phyloP scores from a whole-genome alignment of 805 yeast species.

The Nakazawaea molendinolei region DNA sequence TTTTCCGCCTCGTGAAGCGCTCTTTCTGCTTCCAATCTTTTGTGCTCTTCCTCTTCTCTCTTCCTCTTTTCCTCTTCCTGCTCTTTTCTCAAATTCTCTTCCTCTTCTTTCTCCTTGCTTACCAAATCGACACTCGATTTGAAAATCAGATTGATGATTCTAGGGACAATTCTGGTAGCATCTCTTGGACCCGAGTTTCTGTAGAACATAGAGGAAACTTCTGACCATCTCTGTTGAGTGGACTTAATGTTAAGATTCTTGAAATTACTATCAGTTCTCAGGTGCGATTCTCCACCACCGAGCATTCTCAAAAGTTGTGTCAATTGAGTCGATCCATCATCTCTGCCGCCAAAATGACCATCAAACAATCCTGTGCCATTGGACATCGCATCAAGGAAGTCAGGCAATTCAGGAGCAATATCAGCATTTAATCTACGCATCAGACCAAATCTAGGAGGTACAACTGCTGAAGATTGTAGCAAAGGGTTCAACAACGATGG shows the following conservation, averaged over 20 bases:
- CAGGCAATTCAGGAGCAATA: slow-evolving; percentile 6
- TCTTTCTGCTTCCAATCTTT: slow-evolving; percentile 28
- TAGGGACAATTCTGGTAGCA: slow-evolving; percentile 29
- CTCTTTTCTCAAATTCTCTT: slow-evolving; percentile 23
- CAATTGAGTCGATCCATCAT: slow-evolving; percentile 7
- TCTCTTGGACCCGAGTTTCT: slow-evolving; percentile 30
- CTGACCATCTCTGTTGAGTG: slow-evolving; percentile 66
- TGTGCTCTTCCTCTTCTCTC: slow-evolving; percentile 28
- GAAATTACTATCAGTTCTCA: slow-evolving; percentile 6
- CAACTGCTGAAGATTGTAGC: neutral
- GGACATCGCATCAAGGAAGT: slow-evolving; percentile 6
- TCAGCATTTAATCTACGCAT: slow-evolving; percentile 5
- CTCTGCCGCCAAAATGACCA: slow-evolving; percentile 3
- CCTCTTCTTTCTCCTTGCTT: slow-evolving; percentile 23
- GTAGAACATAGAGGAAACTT: slow-evolving; percentile 44
- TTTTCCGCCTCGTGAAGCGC: slow-evolving; percentile 18
- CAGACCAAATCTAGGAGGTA: neutral
- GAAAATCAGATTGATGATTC: slow-evolving; percentile 40
- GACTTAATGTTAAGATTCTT: slow-evolving; percentile 22
- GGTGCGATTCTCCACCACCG: slow-evolving; percentile 5
- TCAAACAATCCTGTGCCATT: neutral
- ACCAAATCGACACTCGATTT: slow-evolving; percentile 38
- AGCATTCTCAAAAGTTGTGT: slow-evolving; percentile 9
- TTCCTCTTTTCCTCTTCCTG: slow-evolving; percentile 22
- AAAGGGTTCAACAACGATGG: slow-evolving; percentile 8